Evolutionary conservation across 2,329 filamentous ascomycete genomes (phyloP).

Genomic region (Aureobasidium sp.): DNA sequence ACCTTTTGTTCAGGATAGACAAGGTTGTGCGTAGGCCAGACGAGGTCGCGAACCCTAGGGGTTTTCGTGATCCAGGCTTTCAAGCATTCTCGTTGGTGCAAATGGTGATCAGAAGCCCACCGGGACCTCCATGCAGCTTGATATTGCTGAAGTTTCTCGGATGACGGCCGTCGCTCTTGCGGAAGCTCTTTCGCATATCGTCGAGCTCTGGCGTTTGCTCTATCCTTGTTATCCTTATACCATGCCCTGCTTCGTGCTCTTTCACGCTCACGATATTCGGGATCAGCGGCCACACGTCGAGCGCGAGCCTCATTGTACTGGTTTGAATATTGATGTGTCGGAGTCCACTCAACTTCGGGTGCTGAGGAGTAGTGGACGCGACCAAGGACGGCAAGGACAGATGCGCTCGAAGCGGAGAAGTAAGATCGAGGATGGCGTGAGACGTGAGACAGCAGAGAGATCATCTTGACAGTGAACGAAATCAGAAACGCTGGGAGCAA

Average conservation of each 20-base stretch:
- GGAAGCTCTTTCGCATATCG: neutral
- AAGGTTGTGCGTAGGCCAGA: neutral
- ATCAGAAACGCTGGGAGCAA: no score
- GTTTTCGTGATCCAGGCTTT: neutral
- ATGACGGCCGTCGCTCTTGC: no score
- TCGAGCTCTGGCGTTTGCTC: neutral
- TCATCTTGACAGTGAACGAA: neutral
- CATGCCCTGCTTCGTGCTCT: neutral
- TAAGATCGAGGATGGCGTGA: neutral
- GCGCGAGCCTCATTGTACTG: neutral
- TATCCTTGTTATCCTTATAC: neutral
- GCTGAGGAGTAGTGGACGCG: neutral
- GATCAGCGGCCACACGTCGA: neutral
- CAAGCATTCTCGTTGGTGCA: neutral
- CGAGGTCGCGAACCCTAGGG: neutral
- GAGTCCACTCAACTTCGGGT: neutral
- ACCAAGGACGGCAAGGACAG: no score
- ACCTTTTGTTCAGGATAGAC: neutral
- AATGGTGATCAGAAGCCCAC: neutral
- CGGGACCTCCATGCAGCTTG: neutral
- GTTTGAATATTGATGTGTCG: neutral
- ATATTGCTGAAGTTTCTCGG: no score
- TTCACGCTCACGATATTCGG: neutral
- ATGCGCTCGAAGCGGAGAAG: neutral
- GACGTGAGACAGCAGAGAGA: neutral